phyloP scores from a whole-genome alignment of 1,284 basidiomycete species.

The Coriolopsis trogii region DNA sequence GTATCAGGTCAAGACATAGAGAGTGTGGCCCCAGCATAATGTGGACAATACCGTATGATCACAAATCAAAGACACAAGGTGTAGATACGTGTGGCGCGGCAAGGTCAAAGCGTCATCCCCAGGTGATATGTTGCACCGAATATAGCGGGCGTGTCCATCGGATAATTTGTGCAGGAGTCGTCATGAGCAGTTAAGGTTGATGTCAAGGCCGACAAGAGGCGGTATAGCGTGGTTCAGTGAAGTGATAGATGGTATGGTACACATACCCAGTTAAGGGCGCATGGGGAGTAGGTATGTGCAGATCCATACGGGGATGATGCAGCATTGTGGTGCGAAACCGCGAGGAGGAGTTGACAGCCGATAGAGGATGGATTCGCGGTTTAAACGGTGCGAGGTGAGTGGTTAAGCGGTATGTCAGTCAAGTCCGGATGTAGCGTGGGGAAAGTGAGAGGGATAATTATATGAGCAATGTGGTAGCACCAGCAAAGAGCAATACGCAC shows the following conservation, averaged over 20 bases:
- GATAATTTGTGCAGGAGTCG: not conserved
- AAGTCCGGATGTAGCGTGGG: not conserved
- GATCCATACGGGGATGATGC: too few species aligned
- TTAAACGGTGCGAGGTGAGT: not conserved
- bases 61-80: not conserved
- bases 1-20: too few species aligned
- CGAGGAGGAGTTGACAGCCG: too few species aligned
- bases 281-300: too few species aligned
- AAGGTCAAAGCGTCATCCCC: not conserved
- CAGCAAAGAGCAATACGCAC: constrained; percentile 48
- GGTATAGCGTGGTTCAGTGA: too few species aligned
- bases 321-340: not conserved
- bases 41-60: too few species aligned
- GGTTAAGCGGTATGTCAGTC: not conserved
- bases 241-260: too few species aligned
- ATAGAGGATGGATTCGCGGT: too few species aligned
- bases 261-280: too few species aligned
- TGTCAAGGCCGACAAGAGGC: not conserved
- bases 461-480: constrained; percentile 6
- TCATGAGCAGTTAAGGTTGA: not conserved
- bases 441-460: not conserved
- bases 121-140: not conserved
- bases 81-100: not conserved
- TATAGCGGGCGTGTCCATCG: constrained; percentile 1
- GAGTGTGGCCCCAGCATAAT: too few species aligned